Evolutionary conservation across 495 filamentous ascomycete genomes (phyloP), one percentile per base, ranked within the genome.

Genomic region (Hyaloscypha finlandica): DNA sequence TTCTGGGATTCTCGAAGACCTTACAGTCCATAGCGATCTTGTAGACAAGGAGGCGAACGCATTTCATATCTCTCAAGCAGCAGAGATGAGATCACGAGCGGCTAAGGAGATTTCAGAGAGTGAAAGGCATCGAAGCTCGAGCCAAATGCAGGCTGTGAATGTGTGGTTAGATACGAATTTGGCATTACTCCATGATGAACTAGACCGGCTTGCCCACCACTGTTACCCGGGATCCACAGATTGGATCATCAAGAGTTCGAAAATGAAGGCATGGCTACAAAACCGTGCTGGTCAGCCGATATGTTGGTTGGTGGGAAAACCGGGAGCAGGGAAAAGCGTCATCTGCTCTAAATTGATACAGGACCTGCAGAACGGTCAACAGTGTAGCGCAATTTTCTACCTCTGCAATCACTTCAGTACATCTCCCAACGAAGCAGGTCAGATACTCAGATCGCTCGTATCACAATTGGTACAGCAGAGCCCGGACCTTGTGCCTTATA

Each of bases 1-100:
- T 35, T 52, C 74, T 16, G 62, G 39, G 8, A 80, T 79, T n/a
- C 60, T 80, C 9, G 62, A 68, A 19, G 75, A 58, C 53, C 63
- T 79, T 14, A 51, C 70, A 20, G 67, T 65, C 22, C 73, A 78
- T 59, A 60, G 71, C 54, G 70, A 79, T 25, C 64, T 76, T 19
- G 63, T 80, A n/a, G 70, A 77, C 51, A 62, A 66, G 39, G 76
- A 80, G 61, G 77, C 73, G 8, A 63, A 58, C 25, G 61, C 74
- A 31, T 69, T 72, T 37, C 55, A 78, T 54, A 70, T 76, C 64
- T 55, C 61, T 12, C 73, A 78, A 57, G 70, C 73, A 1, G 68
- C 62, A 55, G 62, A 71, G 39, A 60, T 61, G 64, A 54, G 75
- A 30, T 39, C 63, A 14, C 64, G 55, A 48, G n/a, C 39, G 29